Base-by-base conservation (phyloP, 1,284 basidiomycete species). In the Microbotryum scabiosae region DNA sequence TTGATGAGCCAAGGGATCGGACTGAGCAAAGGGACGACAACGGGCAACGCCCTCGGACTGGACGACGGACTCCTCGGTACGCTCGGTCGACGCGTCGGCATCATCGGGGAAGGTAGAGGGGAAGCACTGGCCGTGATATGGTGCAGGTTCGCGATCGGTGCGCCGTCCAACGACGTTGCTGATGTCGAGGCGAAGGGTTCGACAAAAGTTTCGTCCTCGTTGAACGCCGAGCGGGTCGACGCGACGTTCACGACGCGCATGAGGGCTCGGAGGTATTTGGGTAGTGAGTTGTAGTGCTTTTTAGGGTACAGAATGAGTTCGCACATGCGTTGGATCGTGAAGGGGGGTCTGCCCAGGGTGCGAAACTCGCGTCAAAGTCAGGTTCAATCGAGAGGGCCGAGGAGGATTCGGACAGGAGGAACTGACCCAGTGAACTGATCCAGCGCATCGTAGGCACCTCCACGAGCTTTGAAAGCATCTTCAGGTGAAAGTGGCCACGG, bases 201-300 rank as follows among this genome's bases (percentile, higher is more conserved):
- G 20, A 36, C 18, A 41, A 41, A 41, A 8, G 57, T 52, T 30
- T 57, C 56, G 51, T 64, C 64, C 51, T 65, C 63, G 18, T 59
- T 55, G 43, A 66, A 30, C 14, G 59, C 52, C 25, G 65, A 63
- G 6, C 55, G 57, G 8, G 62, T 61, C 8, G 90, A 90, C 2
- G 90, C 92, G 58, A 97, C 90, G 30, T 89, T 84, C 21, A 93
- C 77, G 18, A 86, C 80, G 71, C 88, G 88, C 70, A 93, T 88
- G 14, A 96, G 77, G 0, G 92, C 91, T 12, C 92, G 87, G 25
- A 94, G 80, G 74, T 92, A 96, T 76, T 96, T 96, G 51, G 91
- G 89, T 6, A 90, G 76, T 28, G 82, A 81, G 47, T 79, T 84
- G 79, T 96, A 93, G 67, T 88, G 81, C 54, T 80, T 77, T 63